Conservation (phyloP, 495 filamentous ascomycete genomes). For the Aspergillus nidulans region DNA sequence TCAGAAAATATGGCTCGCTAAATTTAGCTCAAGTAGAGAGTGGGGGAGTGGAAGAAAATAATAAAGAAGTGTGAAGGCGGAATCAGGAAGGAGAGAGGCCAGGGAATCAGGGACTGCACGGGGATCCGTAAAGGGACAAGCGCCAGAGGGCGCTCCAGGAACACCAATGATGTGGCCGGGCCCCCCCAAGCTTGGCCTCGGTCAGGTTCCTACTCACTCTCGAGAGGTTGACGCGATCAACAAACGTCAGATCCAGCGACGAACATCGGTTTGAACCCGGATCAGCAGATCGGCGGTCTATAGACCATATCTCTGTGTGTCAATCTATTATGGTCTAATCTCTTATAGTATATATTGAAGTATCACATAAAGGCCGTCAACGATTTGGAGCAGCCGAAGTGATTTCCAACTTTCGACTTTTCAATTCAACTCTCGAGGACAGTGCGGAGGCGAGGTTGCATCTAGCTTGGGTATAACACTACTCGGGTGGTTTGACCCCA, state of each 20-base stretch:
- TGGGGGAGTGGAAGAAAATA: neutral
- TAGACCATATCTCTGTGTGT: neutral
- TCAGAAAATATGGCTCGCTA: slow-evolving; percentile 2
- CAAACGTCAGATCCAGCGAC: neutral
- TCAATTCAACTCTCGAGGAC: neutral
- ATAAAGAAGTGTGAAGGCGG: neutral
- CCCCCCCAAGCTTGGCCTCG: neutral
- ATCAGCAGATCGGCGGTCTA: slow-evolving; percentile 13
- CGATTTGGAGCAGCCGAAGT: no score
- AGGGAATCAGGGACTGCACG: neutral
- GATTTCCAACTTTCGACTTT: no score
- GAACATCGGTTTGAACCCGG: slow-evolving; percentile 5
- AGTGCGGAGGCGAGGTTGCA: neutral
- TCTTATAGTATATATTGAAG: no score
- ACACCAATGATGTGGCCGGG: slow-evolving; percentile 13
- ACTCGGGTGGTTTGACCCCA: neutral
- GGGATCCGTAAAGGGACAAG: neutral
- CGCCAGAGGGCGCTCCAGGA: slow-evolving; percentile 7
- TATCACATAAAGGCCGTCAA: no score
- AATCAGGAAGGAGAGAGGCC: neutral
- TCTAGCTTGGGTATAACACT: neutral
- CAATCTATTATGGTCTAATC: no score
- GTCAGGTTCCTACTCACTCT: neutral
- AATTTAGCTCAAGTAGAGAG: neutral
- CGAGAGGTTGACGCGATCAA: neutral